Percentiles rank a stretch among this genome's conserved stretches.
phyloP scores from a whole-genome alignment of 257 asterid species.

The Parsonsia alboflavescens region DNA sequence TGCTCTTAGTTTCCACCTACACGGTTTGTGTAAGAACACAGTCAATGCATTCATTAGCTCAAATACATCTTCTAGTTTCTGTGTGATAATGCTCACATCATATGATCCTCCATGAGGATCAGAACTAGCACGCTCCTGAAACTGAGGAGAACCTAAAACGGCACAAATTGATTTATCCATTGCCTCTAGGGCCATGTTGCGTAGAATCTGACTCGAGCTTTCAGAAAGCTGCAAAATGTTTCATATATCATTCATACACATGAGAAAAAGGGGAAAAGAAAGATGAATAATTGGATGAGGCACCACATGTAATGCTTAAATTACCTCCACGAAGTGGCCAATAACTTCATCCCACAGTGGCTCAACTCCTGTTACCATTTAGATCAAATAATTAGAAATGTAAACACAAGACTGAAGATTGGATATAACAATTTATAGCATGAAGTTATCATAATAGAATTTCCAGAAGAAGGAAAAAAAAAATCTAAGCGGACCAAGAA shows the following conservation, averaged over 20 bases:
- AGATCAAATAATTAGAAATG: constrained; percentile 1
- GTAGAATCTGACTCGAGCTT: constrained; percentile 64
- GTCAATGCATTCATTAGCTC: constrained; percentile 11
- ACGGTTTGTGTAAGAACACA: constrained; percentile 22
- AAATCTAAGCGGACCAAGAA: background rate
- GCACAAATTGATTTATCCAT: constrained; percentile 93
- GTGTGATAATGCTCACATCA: constrained; percentile 46
- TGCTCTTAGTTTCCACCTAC: constrained; percentile 40
- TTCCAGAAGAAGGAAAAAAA: background rate
- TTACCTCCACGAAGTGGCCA: constrained; percentile 88
- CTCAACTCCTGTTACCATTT: constrained; percentile 67
- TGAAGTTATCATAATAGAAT: background rate
- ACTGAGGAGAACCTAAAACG: constrained; percentile 79
- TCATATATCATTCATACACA: constrained; percentile 10
- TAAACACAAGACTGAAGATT: background rate
- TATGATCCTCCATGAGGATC: constrained; percentile 34
- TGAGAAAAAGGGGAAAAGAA: background rate
- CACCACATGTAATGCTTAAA: constrained; percentile 9
- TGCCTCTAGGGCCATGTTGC: constrained; percentile 78
- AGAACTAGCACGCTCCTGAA: constrained; percentile 47
- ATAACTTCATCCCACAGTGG: constrained; percentile 89
- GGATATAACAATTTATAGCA: background rate
- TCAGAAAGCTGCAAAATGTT: constrained; percentile 73
- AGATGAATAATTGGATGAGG: background rate
- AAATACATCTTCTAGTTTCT: constrained; percentile 12